phyloP scores from a whole-genome alignment of 2,329 filamentous ascomycete genomes.

The Arthrocladium fulminans region DNA sequence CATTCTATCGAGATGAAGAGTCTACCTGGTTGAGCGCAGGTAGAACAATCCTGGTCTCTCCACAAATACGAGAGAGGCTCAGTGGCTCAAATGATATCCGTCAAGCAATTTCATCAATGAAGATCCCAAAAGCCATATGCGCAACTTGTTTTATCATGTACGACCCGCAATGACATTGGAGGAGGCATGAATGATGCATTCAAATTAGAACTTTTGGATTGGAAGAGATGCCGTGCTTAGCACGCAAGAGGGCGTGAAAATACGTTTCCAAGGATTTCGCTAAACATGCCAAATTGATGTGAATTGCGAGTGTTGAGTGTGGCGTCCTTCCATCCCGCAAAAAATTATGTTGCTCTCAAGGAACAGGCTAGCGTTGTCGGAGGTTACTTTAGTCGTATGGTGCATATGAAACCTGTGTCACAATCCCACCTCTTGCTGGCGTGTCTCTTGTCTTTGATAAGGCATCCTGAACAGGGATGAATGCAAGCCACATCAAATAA shows the following conservation, averaged over 20 bases:
- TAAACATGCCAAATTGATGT: too few relatives aligned
- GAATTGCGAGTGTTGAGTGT: too few relatives aligned
- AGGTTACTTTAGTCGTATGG: too few relatives aligned
- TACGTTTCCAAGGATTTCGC: too few relatives aligned
- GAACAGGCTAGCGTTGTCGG: too few relatives aligned
- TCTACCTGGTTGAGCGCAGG: neutral
- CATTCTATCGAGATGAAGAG: neutral
- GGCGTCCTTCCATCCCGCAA: too few relatives aligned
- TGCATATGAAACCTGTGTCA: neutral
- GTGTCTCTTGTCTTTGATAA: neutral
- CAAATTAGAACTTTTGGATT: too few relatives aligned
- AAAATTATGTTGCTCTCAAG: too few relatives aligned
- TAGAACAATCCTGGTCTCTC: neutral
- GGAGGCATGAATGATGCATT: neutral
- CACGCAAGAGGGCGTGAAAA: too few relatives aligned
- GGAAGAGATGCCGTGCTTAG: too few relatives aligned
- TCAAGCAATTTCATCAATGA: conserved; percentile 5
- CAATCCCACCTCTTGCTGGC: neutral
- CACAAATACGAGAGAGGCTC: neutral
- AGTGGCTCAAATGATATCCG: conserved; percentile 1
- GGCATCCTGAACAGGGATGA: neutral
- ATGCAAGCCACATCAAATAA: neutral
- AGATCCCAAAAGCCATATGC: neutral
- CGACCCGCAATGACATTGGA: neutral
- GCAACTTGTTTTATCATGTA: neutral